These are phyloP conservation scores for Quercus ilex DNA, from an alignment of 306 rosid species.

Conservation along the genomic window DNA sequence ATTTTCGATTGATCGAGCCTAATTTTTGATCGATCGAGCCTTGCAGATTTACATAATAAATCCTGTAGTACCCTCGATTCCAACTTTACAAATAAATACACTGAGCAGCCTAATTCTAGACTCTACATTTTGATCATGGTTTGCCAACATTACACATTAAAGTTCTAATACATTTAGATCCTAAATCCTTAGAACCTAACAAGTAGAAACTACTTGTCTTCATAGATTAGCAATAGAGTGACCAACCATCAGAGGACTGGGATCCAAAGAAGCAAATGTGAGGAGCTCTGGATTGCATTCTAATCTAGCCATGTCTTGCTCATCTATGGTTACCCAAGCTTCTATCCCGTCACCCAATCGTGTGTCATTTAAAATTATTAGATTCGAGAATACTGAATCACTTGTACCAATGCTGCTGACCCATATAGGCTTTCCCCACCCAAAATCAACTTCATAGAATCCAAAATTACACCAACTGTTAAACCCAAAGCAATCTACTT, in stretches of 20 bases:
- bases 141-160: too few species aligned
- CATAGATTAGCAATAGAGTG: background rate
- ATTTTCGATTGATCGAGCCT: too few species aligned
- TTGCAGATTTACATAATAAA: too few species aligned
- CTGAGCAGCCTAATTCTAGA: too few species aligned
- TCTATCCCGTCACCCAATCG: slow-evolving; percentile 28
- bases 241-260: slow-evolving; percentile 10
- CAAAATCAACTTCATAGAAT: slow-evolving; percentile 28
- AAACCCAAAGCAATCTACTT: slow-evolving; percentile 21
- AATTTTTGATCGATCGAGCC: too few species aligned
- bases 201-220: background rate
- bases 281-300: slow-evolving; percentile 14
- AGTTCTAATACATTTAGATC: too few species aligned
- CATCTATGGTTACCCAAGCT: slow-evolving; percentile 32
- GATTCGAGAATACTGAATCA: slow-evolving; percentile 18
- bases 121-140: too few species aligned
- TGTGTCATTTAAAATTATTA: slow-evolving; percentile 22
- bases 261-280: slow-evolving; percentile 21
- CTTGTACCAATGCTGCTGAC: slow-evolving; percentile 22
- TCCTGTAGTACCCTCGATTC: too few species aligned
- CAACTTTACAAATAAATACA: too few species aligned
- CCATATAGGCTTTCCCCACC: slow-evolving; percentile 44
- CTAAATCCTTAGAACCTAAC: too few species aligned
- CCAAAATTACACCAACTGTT: slow-evolving; percentile 44
- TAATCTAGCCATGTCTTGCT: slow-evolving; percentile 22